Evolutionary conservation across 495 filamentous ascomycete species (phyloP).

Genomic region (Penicillium mononematosum): DNA sequence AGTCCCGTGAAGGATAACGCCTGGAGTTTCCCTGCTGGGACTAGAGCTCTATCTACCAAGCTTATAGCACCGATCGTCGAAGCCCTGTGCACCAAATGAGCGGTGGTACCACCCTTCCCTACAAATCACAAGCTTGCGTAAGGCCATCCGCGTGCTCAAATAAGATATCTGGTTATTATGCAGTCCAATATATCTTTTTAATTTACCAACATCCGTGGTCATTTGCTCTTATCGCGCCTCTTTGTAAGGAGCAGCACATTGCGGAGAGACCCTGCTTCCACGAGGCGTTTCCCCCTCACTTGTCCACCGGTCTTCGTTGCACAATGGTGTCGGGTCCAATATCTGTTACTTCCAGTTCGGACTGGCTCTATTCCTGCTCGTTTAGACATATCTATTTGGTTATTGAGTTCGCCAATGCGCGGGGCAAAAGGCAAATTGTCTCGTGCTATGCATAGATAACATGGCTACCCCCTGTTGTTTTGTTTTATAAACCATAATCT

Average conservation of each 20-base stretch:
- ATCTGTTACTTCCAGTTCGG: neutral
- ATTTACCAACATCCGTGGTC: neutral
- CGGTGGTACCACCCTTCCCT: constrained; percentile 5
- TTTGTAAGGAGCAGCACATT: neutral
- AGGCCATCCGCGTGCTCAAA: neutral
- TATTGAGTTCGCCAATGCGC: constrained; percentile 11
- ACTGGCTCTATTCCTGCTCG: neutral
- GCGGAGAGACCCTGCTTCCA: neutral
- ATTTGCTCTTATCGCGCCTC: constrained; percentile 2
- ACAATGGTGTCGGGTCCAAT: neutral
- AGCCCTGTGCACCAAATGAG: constrained; percentile 11
- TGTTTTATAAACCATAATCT: neutral
- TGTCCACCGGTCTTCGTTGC: neutral
- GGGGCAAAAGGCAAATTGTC: constrained; percentile 7
- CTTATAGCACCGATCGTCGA: constrained; percentile 19
- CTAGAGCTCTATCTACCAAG: constrained; percentile 26
- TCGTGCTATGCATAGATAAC: constrained; percentile 22
- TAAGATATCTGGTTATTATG: neutral
- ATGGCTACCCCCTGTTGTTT: constrained; percentile 1
- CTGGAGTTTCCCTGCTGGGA: constrained; percentile 35
- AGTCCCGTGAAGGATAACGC: constrained; percentile 24
- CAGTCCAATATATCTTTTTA: neutral
- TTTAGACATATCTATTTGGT: neutral
- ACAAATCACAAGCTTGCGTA: constrained; percentile 27
- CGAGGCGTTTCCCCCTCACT: neutral